phyloP scores from a whole-genome alignment of 164 flowering plant species.

The Annona cherimola region DNA sequence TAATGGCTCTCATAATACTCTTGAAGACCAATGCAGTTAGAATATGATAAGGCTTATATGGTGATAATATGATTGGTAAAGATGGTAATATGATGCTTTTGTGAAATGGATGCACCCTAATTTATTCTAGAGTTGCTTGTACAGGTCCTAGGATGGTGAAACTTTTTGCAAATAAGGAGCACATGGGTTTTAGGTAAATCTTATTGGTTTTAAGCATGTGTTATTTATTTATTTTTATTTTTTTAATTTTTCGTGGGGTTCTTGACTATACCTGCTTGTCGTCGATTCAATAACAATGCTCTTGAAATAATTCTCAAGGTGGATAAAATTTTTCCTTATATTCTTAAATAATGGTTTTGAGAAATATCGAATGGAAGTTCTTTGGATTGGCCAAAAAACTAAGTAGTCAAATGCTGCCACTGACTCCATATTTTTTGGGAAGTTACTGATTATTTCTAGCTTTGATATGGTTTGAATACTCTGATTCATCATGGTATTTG shows the following conservation, averaged over 20 bases:
- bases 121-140: not conserved
- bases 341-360: no score
- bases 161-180: conserved; percentile 86
- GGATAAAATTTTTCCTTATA: no score
- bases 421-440: not conserved
- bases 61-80: not conserved
- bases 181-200: conserved; percentile 90
- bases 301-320: no score
- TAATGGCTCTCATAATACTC: no score
- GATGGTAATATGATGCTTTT: not conserved
- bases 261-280: no score
- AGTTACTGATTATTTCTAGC: not conserved
- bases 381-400: no score
- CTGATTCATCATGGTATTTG: conserved; percentile 8
- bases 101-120: not conserved
- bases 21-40: no score
- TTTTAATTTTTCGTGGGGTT: no score
- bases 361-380: no score
- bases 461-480: not conserved
- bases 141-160: conserved; percentile 50
- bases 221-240: not conserved
- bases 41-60: not conserved
- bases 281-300: no score
- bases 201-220: not conserved
- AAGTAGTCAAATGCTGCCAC: no score